Evolutionary conservation across 352 stramenopile species (phyloP).

Genomic region (Detonula confervacea): DNA sequence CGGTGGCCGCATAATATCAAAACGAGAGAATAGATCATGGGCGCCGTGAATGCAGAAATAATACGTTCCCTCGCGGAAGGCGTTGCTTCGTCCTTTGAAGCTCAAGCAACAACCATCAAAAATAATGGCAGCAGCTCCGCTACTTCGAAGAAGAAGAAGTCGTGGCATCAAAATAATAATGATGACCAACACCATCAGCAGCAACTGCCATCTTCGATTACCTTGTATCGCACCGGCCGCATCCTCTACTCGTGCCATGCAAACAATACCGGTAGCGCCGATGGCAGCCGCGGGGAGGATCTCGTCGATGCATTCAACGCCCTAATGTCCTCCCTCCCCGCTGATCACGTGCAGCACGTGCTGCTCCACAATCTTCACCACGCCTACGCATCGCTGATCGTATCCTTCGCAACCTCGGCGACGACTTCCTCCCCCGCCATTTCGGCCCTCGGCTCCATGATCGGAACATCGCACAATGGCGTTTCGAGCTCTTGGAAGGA

Average conservation of each 20-base stretch:
- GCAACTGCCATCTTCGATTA: conserved; percentile 39
- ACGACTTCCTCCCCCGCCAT: conserved; percentile 3
- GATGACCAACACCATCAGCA: too few species aligned
- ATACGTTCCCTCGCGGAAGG: conserved; percentile 3
- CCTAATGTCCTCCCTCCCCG: conserved; percentile 29
- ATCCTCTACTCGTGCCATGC: conserved; percentile 34
- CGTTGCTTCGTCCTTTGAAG: conserved; percentile 8
- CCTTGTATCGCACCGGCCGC: conserved; percentile 45
- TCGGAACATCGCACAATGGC: too few species aligned
- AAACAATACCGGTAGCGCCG: background rate
- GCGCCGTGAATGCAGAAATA: conserved; percentile 9
- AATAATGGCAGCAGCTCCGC: too few species aligned
- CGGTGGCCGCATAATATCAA: too few species aligned
- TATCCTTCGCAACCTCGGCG: conserved; percentile 34
- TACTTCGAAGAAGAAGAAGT: background rate
- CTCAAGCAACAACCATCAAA: too few species aligned
- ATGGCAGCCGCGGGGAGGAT: background rate
- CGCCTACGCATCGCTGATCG: conserved; percentile 33
- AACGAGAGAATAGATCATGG: too few species aligned
- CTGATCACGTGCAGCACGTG: conserved; percentile 17
- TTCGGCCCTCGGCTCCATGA: conserved; percentile 23
- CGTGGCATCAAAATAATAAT: background rate
- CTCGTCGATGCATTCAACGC: conserved; percentile 34
- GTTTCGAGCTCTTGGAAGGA: conserved; percentile 27
- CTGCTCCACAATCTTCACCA: conserved; percentile 34